Conservation (phyloP, 345 rosid genomes). For the Kernera saxatilis region DNA sequence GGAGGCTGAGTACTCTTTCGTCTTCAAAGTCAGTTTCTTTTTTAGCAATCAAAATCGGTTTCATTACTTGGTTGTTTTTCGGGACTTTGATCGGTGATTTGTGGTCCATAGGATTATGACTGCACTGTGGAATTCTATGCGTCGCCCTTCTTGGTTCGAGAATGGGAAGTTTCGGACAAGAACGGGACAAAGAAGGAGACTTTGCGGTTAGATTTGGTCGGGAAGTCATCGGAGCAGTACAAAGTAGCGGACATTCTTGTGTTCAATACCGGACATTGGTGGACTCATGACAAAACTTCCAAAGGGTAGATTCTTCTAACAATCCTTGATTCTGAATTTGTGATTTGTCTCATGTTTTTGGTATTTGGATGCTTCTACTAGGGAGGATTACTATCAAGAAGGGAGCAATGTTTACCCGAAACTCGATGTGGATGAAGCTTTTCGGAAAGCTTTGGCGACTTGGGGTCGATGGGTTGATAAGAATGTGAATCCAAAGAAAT, state of each 20-base stretch:
- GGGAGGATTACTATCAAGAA: slow-evolving; percentile 94
- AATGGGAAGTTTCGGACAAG: slow-evolving; percentile 68
- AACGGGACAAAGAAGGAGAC: slow-evolving; percentile 68
- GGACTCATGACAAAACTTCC: slow-evolving; percentile 98
- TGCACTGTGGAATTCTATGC: slow-evolving; percentile 81
- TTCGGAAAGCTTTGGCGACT: slow-evolving; percentile 77
- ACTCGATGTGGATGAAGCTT: slow-evolving; percentile 84
- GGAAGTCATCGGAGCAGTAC: slow-evolving; percentile 65
- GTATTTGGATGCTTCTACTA: slow-evolving; percentile 23
- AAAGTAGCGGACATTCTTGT: slow-evolving; percentile 68
- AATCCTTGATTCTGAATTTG: background rate
- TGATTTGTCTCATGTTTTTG: background rate
- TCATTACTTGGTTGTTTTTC: background rate
- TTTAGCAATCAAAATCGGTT: background rate
- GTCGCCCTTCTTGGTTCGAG: slow-evolving; percentile 89
- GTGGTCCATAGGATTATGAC: slow-evolving; percentile 53
- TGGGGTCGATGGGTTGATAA: slow-evolving; percentile 95
- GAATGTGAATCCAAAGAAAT: slow-evolving; percentile 52
- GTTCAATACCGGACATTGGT: slow-evolving; percentile 98
- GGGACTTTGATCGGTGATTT: background rate
- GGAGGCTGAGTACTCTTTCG: slow-evolving; percentile 79
- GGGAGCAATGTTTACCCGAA: slow-evolving; percentile 73
- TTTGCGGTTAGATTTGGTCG: slow-evolving; percentile 79
- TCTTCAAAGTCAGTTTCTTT: slow-evolving; percentile 59
- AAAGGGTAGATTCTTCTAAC: slow-evolving; percentile 45